Conservation (phyloP, 352 stramenopile genomes). For the Phytophthora nicotianae region DNA sequence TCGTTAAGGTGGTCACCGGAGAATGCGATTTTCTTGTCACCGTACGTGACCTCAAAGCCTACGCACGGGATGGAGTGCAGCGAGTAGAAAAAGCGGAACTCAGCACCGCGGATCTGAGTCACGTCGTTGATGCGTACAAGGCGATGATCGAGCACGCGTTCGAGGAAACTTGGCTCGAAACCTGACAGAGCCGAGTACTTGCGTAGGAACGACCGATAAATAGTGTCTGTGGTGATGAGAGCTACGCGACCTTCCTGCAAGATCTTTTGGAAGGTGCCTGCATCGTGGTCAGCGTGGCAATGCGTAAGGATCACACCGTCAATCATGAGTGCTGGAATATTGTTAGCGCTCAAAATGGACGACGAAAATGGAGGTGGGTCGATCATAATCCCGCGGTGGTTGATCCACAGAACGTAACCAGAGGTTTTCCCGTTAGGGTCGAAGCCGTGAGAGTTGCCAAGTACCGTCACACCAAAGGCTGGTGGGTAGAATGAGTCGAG, state of each 20-base stretch:
- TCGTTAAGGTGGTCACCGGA: constrained; percentile 96
- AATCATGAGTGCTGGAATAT: constrained; percentile 93
- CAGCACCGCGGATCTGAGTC: constrained; percentile 93
- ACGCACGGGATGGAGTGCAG: constrained; percentile 97
- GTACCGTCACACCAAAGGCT: constrained; percentile 95
- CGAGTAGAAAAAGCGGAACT: constrained; percentile 97
- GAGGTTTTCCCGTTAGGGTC: constrained; percentile 94
- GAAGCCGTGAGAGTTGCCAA: constrained; percentile 96
- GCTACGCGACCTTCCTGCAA: constrained; percentile 93
- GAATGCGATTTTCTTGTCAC: constrained; percentile 95
- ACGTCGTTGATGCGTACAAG: constrained; percentile 93
- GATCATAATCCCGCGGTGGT: constrained; percentile 96
- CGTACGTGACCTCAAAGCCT: constrained; percentile 93
- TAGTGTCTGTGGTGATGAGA: constrained; percentile 96
- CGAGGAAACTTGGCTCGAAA: constrained; percentile 91
- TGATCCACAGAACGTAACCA: constrained; percentile 98
- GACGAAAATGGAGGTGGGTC: constrained; percentile 94
- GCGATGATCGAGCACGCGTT: constrained; percentile 91
- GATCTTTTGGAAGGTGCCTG: constrained; percentile 97
- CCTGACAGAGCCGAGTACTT: constrained; percentile 96
- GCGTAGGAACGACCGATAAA: constrained; percentile 96
- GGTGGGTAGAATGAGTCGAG: constrained; percentile 91
- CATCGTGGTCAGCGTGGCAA: constrained; percentile 96
- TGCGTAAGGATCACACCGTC: constrained; percentile 97
- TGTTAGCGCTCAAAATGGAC: constrained; percentile 84